Evolutionary conservation across 2,329 filamentous ascomycete genomes (phyloP).

Genomic region (Fusarium drepaniforme): DNA sequence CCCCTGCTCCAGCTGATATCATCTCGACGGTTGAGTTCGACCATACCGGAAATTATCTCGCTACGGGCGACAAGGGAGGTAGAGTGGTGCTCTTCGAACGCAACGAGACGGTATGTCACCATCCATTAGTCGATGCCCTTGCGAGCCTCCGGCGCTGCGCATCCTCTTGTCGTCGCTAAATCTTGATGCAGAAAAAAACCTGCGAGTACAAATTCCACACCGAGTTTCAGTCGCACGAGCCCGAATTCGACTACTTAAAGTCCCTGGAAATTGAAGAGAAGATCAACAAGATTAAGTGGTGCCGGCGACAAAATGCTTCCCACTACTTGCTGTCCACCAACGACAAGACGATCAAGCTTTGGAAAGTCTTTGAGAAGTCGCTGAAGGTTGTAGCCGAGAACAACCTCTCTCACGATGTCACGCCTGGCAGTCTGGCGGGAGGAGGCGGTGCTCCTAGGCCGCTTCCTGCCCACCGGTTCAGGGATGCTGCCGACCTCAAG

Average conservation of each 20-base stretch:
- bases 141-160: background rate
- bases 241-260: conserved; percentile 99
- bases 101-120: conserved; percentile 86
- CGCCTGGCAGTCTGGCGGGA: conserved; percentile 78
- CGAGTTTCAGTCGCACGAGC: conserved; percentile 99
- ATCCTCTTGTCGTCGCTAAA: conserved; percentile 26
- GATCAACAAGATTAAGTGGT: conserved; percentile 99
- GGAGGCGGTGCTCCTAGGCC: conserved; percentile 83
- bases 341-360: conserved; percentile 99
- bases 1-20: conserved; percentile 76
- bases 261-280: conserved; percentile 99
- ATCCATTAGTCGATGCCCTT: conserved; percentile 8
- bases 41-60: conserved; percentile 89
- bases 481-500: conserved; percentile 85
- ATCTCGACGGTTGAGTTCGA: conserved; percentile 94
- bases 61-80: conserved; percentile 90
- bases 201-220: conserved; percentile 99
- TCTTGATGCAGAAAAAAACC: conserved; percentile 86
- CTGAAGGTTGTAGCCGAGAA: conserved; percentile 99
- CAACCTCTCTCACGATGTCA: conserved; percentile 95
- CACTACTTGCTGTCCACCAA: conserved; percentile 99
- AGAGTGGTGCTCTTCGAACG: conserved; percentile 89
- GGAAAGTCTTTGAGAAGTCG: conserved; percentile 99
- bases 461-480: conserved; percentile 79
- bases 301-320: conserved; percentile 95